Evolutionary conservation across 2,329 filamentous ascomycete genomes (phyloP), one percentile per base, ranked within the genome.

Genomic region (Claviceps spartinae): DNA sequence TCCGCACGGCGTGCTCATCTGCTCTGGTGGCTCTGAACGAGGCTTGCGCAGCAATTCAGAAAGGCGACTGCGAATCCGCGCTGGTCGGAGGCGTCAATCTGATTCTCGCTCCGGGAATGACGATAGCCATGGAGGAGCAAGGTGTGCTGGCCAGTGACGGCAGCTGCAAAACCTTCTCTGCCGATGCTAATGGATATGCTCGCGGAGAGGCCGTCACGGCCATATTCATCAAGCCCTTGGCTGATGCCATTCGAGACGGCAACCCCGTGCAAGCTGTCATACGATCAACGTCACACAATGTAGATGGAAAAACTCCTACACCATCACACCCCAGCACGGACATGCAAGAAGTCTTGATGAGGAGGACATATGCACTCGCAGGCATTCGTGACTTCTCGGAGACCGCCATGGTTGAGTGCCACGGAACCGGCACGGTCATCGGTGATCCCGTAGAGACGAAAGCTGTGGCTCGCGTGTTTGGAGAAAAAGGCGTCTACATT

Each of bases 131-230:
- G 59, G 59, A 61, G 2, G 61, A 67, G 38, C 60, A 68, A 37
- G 65, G 66, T 1, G 60, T 72, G 0, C 57, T 74, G 4, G 67
- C 65, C 3, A 58, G 62, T 1, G 58, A 62, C 1, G 67, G 64
- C 30, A 54, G 63, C 30, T 60, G 61, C 45, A 60, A 64, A 48
- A 63, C 63, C 1, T 75, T 72, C 53, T 72, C 74, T 43, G 61
- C 65, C 2, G 59, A 63, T 7, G 76, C 73, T 0, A 65, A 75
- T 50, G 77, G 77, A 0, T 79, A 77, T 52, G 73, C 65, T 0
- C 66, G 74, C 5, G 76, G 71, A 2, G 77, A 80, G 54, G 76
- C 71, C 5, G 58, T 72, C 14, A 69, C 60, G 2, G 63, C 67
- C 6, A 52, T 79, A 5, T 62, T 71, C 5, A 53, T 80, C 0